phyloP scores from a whole-genome alignment of 768 basidiomycete species.

The Lactifluus echinatus region DNA sequence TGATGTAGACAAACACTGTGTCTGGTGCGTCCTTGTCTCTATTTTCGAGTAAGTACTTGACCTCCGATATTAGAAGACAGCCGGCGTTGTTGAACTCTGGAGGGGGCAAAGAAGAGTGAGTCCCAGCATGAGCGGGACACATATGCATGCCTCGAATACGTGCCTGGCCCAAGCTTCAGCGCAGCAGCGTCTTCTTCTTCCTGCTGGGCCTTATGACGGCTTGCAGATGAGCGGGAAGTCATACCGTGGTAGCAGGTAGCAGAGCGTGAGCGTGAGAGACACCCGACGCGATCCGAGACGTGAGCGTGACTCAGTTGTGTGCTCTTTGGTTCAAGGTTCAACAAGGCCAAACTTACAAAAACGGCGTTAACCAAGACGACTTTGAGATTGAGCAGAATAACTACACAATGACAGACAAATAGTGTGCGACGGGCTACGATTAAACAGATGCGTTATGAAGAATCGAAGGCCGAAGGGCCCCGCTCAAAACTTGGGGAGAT shows the following conservation, averaged over 20 bases:
- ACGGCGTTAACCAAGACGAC: conserved; percentile 16
- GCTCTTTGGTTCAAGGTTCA: neutral
- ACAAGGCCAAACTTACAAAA: neutral
- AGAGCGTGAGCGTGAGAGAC: neutral
- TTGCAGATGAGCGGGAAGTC: conserved; percentile 43
- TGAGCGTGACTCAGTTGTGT: neutral
- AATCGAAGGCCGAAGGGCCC: conserved; percentile 25
- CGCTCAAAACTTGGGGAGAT: conserved; percentile 19
- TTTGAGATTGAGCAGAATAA: conserved; percentile 38
- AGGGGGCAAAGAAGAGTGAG: neutral
- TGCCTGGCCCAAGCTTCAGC: conserved; percentile 73
- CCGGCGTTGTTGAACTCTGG: conserved; percentile 88
- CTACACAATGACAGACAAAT: conserved; percentile 66
- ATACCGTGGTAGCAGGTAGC: conserved; percentile 25
- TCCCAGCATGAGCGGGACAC: neutral
- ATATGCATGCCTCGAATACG: conserved; percentile 2
- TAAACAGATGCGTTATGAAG: conserved; percentile 44
- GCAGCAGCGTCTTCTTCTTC: conserved; percentile 86
- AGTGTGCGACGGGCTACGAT: conserved; percentile 53
- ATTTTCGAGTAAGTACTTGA: conserved; percentile 83
- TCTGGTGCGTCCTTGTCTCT: conserved; percentile 82
- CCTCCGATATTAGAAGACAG: conserved; percentile 86
- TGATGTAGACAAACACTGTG: conserved; percentile 55
- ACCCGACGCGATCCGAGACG: no score
- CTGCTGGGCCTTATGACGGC: conserved; percentile 52